Percentiles rank a stretch among this genome's conserved stretches.
phyloP scores from a whole-genome alignment of 2,329 filamentous ascomycete species.

The Colletotrichum acutatum region DNA sequence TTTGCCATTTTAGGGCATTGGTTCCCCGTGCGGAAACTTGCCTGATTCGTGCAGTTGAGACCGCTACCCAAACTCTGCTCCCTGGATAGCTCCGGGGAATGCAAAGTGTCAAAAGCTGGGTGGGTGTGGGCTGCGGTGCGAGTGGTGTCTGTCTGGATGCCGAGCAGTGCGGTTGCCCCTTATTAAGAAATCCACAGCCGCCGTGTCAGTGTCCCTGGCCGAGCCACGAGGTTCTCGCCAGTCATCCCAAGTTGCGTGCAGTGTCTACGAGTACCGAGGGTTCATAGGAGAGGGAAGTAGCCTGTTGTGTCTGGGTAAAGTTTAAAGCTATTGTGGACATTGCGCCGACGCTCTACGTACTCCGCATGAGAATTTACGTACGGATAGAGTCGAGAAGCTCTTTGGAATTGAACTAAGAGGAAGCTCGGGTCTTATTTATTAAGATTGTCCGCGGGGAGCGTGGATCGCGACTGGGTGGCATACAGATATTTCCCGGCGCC shows the following conservation, averaged over 20 bases:
- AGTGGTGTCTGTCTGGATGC: neutral
- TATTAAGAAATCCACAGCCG: neutral
- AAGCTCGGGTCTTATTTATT: neutral
- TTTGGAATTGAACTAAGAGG: neutral
- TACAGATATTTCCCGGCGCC: neutral
- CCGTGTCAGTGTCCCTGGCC: neutral
- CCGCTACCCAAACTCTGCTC: slow-evolving; percentile 10
- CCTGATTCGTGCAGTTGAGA: slow-evolving; percentile 23
- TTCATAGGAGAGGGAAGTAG: no score
- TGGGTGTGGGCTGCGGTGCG: neutral
- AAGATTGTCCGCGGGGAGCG: neutral
- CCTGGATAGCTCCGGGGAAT: slow-evolving; percentile 13
- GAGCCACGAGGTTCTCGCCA: neutral
- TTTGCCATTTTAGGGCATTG: slow-evolving; percentile 8
- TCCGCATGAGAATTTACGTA: neutral
- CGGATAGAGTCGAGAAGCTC: neutral
- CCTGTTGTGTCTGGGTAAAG: neutral
- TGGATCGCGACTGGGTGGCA: neutral
- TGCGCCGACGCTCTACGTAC: neutral
- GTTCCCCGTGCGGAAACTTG: slow-evolving; percentile 4
- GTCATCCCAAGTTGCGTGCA: slow-evolving; percentile 2
- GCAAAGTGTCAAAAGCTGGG: neutral
- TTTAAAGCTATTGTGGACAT: neutral
- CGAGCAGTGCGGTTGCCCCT: neutral
- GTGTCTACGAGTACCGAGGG: neutral